phyloP scores from a whole-genome alignment of 768 basidiomycete species.

The Psilocybe sp. region DNA sequence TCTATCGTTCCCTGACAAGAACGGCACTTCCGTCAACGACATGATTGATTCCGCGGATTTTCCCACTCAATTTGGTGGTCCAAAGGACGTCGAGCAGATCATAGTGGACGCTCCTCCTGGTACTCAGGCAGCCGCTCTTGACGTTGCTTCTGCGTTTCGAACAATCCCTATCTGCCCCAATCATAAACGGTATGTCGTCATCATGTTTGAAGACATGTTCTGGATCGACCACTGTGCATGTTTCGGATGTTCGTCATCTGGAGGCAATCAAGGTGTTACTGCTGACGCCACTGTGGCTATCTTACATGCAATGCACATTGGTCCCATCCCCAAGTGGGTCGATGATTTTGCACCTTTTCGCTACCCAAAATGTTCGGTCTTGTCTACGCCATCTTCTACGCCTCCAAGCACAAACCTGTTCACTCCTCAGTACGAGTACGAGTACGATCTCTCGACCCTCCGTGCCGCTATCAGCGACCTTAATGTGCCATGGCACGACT shows the following conservation, averaged over 20 bases:
- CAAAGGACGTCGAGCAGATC: slow-evolving; percentile 10
- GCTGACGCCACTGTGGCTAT: slow-evolving; percentile 26
- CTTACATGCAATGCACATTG: not conserved
- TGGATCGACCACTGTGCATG: slow-evolving; percentile 21
- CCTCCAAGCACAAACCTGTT: too few relatives aligned
- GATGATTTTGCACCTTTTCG: slow-evolving; percentile 25
- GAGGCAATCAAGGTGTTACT: slow-evolving; percentile 24
- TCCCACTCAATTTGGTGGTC: slow-evolving; percentile 21
- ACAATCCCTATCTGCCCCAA: slow-evolving; percentile 26
- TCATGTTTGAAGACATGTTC: slow-evolving; percentile 17
- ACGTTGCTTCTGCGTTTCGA: slow-evolving; percentile 32
- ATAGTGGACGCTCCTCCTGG: slow-evolving; percentile 28
- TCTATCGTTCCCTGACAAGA: slow-evolving; percentile 14
- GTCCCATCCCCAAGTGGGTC: slow-evolving; percentile 15
- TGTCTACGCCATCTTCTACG: too few relatives aligned
- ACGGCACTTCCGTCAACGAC: slow-evolving; percentile 17
- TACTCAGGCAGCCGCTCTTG: slow-evolving; percentile 31
- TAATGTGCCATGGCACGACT: slow-evolving; percentile 5
- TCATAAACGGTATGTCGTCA: slow-evolving; percentile 19
- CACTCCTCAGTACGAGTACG: not conserved
- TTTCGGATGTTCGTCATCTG: slow-evolving; percentile 22
- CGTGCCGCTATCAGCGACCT: not conserved
- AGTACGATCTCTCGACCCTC: slow-evolving; percentile 20
- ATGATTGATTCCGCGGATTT: slow-evolving; percentile 18
- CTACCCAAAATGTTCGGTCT: not conserved